Evolutionary conservation across 306 rosid species (phyloP).

Genomic region (Dryas drummondii): DNA sequence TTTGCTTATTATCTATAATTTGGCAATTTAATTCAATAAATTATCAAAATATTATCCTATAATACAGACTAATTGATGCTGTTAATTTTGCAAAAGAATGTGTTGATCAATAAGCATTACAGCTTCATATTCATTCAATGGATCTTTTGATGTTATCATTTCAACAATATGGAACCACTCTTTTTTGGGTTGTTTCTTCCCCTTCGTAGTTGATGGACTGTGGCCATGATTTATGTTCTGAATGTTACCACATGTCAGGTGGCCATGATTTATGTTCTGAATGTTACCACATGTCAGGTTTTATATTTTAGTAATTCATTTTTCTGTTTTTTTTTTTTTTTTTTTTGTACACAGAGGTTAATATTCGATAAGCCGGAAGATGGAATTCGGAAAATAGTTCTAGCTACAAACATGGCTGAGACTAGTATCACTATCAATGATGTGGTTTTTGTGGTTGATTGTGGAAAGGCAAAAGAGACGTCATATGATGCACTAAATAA

Average conservation of each 20-base stretch:
- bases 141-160: slow-evolving; percentile 2
- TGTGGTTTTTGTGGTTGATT: slow-evolving; percentile 61
- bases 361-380: slow-evolving; percentile 55
- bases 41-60: neutral
- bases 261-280: neutral
- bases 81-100: neutral
- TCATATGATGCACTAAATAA: slow-evolving; percentile 68
- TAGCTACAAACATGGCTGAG: slow-evolving; percentile 69
- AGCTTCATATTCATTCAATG: neutral
- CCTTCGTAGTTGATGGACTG: neutral
- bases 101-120: neutral
- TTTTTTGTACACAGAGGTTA: slow-evolving; percentile 40
- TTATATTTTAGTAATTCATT: neutral
- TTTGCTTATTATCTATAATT: neutral
- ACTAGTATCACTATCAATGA: slow-evolving; percentile 65
- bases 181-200: neutral
- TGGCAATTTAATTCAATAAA: neutral
- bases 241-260: slow-evolving; percentile 2
- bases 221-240: neutral
- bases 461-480: slow-evolving; percentile 65
- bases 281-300: slow-evolving; percentile 6
- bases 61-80: neutral
- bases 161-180: neutral
- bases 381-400: slow-evolving; percentile 58
- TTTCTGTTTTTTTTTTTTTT: neutral